These are phyloP conservation scores for Trichoderma polysporum DNA, from an alignment of 2,329 filamentous ascomycete species.

Conservation along the genomic window DNA sequence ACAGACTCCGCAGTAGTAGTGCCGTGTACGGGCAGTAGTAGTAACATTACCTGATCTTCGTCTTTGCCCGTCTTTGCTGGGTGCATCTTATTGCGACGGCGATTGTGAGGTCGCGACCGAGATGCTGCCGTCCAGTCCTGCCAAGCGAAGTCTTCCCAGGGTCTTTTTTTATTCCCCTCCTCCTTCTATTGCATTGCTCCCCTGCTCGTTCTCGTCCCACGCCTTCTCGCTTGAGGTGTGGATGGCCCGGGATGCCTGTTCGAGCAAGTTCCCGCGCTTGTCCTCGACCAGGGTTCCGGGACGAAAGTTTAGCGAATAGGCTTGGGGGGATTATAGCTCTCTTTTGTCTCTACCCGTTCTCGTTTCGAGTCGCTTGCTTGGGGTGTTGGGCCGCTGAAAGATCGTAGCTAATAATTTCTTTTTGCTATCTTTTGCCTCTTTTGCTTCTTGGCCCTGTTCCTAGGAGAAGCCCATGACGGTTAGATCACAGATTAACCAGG, in stretches of 20 bases:
- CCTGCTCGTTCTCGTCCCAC: slow-evolving; percentile 5
- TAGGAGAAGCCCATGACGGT: neutral
- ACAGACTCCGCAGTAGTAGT: neutral
- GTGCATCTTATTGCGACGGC: neutral
- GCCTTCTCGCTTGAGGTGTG: slow-evolving; percentile 11
- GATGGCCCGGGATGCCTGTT: slow-evolving; percentile 24
- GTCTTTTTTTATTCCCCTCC: neutral
- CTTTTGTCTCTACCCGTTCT: neutral
- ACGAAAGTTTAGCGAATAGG: slow-evolving; percentile 14
- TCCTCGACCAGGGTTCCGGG: slow-evolving; percentile 17
- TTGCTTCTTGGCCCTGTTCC: neutral
- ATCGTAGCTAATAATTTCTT: neutral
- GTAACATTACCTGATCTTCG: slow-evolving; percentile 8
- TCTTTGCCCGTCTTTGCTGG: neutral
- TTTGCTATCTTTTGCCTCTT: neutral
- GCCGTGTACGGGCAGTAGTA: neutral
- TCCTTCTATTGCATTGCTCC: neutral
- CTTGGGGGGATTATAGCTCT: neutral
- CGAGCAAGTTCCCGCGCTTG: slow-evolving; percentile 19
- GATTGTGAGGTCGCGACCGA: neutral
- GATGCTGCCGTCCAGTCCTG: slow-evolving; percentile 2
- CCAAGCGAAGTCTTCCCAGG: neutral
- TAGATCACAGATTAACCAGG: neutral
- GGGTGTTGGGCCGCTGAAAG: neutral
- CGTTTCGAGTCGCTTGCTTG: neutral